These are phyloP conservation scores for Juglanconis oblonga DNA, from an alignment of 2,329 filamentous ascomycete species.

Conservation along the genomic window DNA sequence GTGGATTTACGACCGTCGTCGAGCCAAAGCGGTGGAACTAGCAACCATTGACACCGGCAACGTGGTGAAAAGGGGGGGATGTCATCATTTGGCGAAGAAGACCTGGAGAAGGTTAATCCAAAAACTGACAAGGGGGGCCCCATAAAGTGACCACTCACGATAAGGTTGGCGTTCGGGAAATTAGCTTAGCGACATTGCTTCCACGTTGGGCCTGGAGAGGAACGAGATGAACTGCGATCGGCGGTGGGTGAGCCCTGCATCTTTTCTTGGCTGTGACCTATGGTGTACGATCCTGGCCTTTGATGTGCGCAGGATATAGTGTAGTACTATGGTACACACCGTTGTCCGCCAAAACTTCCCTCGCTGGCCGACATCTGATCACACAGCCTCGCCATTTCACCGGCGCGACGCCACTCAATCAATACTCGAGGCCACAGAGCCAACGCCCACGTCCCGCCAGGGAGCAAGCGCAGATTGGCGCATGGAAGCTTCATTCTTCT, in stretches of 20 bases:
- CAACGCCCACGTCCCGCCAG: too few relatives aligned
- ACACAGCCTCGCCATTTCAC: neutral
- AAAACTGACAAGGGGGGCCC: neutral
- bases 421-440: neutral
- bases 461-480: too few relatives aligned
- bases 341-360: too few relatives aligned
- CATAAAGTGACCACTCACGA: slow-evolving; percentile 1
- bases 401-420: neutral
- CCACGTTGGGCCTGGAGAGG: neutral
- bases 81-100: neutral
- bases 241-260: neutral
- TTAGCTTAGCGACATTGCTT: slow-evolving; percentile 6
- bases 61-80: neutral
- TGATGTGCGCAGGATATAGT: neutral
- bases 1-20: neutral
- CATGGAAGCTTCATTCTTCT: too few relatives aligned
- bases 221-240: neutral
- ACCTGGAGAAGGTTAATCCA: neutral
- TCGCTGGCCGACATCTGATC: neutral
- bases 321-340: neutral
- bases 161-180: slow-evolving; percentile 12
- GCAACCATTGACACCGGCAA: neutral
- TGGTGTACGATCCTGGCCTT: neutral
- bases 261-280: neutral
- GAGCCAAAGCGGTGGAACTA: neutral